These are phyloP conservation scores for Populus euphratica DNA, from an alignment of 345 rosid genomes.

Conservation along the genomic window DNA sequence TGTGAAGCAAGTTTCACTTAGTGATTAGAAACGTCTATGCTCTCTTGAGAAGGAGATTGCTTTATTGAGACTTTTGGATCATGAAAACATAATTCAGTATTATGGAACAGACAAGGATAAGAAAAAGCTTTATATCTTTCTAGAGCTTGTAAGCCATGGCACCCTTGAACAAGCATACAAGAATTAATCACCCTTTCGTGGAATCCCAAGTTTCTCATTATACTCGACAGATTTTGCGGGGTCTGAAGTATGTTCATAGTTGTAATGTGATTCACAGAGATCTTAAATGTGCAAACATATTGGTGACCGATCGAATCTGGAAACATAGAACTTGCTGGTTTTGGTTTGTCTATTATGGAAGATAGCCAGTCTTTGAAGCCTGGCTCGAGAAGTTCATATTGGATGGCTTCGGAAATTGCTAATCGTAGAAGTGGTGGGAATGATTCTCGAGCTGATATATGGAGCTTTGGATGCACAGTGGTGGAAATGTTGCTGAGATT, in stretches of 20 bases:
- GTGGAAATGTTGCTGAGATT: conserved; percentile 54
- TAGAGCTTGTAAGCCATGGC: conserved; percentile 30
- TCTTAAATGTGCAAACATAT: conserved; percentile 41
- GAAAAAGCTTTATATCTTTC: conserved; percentile 24
- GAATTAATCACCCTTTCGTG: conserved; percentile 16
- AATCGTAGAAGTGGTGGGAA: conserved; percentile 45
- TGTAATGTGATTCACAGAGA: conserved; percentile 29
- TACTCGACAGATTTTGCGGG: conserved; percentile 26
- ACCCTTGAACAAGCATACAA: conserved; percentile 23
- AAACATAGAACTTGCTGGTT: conserved; percentile 39
- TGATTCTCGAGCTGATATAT: conserved; percentile 67
- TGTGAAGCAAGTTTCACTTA: not conserved
- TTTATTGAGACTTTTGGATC: not conserved
- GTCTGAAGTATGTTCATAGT: conserved; percentile 27
- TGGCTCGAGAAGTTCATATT: conserved; percentile 17
- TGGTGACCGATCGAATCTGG: conserved; percentile 33
- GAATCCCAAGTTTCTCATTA: conserved; percentile 26
- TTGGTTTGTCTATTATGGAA: conserved; percentile 32
- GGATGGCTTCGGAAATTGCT: conserved; percentile 37
- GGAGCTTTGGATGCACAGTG: conserved; percentile 88
- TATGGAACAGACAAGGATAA: conserved; percentile 6
- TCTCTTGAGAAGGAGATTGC: no score
- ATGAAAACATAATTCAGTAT: not conserved
- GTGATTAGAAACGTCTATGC: not conserved
- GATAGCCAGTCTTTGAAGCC: not conserved